Percentiles rank a stretch among this genome's conserved stretches.
Evolutionary conservation across 805 yeast species (phyloP).

Genomic region (Zygotorulaspora chibaensis): DNA sequence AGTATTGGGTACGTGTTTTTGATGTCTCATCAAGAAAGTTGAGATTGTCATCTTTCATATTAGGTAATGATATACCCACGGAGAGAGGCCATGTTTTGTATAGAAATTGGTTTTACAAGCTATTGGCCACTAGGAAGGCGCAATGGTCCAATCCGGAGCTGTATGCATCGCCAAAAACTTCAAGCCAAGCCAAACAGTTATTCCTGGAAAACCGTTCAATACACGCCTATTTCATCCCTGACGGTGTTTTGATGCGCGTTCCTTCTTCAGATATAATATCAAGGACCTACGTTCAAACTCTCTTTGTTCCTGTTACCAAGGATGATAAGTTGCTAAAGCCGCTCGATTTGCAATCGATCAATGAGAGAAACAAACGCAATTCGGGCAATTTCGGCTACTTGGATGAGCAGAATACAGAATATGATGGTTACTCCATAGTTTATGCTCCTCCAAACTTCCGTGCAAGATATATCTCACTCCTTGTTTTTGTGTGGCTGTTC

Average conservation of each 20-base stretch:
- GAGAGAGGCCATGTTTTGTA: constrained; percentile 70
- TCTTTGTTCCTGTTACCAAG: constrained; percentile 80
- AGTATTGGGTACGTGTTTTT: constrained; percentile 63
- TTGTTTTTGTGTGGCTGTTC: constrained; percentile 43
- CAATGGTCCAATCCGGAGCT: constrained; percentile 46
- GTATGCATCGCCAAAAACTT: constrained; percentile 51
- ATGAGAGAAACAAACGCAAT: constrained; percentile 35
- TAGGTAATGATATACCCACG: constrained; percentile 54
- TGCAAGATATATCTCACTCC: constrained; percentile 44
- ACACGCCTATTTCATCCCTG: constrained; percentile 64
- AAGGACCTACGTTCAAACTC: constrained; percentile 53
- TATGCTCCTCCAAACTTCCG: constrained; percentile 82
- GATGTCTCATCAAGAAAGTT: constrained; percentile 49
- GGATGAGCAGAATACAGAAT: constrained; percentile 40
- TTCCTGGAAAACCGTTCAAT: constrained; percentile 42
- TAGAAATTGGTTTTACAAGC: constrained; percentile 44
- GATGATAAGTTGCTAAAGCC: constrained; percentile 59
- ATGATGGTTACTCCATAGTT: constrained; percentile 60
- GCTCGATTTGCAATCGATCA: constrained; percentile 25
- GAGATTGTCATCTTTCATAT: constrained; percentile 77
- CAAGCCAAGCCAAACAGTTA: constrained; percentile 40
- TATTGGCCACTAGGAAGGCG: constrained; percentile 38
- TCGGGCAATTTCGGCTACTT: constrained; percentile 43
- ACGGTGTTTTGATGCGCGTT: constrained; percentile 80
- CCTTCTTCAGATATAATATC: constrained; percentile 80